Evolutionary conservation across 495 filamentous ascomycete genomes (phyloP).

Genomic region (Annulohypoxylon maeteangense): DNA sequence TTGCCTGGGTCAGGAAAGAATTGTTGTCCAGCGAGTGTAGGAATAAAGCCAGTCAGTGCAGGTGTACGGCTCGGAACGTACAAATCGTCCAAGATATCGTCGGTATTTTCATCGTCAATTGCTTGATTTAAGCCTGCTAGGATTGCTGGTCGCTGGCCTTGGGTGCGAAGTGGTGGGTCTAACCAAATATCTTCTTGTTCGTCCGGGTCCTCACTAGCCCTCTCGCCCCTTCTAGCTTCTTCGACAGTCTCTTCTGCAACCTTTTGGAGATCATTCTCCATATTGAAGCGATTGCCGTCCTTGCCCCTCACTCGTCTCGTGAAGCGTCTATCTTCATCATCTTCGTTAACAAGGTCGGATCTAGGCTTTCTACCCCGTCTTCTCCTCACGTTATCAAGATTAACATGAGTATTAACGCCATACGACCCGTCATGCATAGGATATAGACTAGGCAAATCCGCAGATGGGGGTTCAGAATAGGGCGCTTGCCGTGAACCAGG

Average conservation of each 20-base stretch:
- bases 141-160: neutral
- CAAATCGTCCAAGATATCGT: too few species aligned
- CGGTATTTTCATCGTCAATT: neutral
- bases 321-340: constrained; percentile 39
- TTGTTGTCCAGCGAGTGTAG: neutral
- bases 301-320: constrained; percentile 11
- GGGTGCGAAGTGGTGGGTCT: neutral
- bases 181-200: constrained; percentile 7
- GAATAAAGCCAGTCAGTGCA: neutral
- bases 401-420: constrained; percentile 45
- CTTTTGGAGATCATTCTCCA: constrained; percentile 39
- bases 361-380: constrained; percentile 23
- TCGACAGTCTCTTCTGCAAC: constrained; percentile 24
- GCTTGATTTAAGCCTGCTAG: neutral
- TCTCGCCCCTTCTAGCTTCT: constrained; percentile 11
- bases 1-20: neutral
- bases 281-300: constrained; percentile 20
- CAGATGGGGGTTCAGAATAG: constrained; percentile 24
- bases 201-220: constrained; percentile 24
- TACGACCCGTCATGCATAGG: constrained; percentile 48
- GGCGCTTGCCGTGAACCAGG: constrained; percentile 14
- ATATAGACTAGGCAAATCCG: constrained; percentile 41
- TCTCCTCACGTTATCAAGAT: constrained; percentile 16
- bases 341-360: constrained; percentile 25
- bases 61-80: neutral